These are phyloP conservation scores for Hippophae gyantsensis DNA, from an alignment of 306 rosid species.

Conservation along the genomic window DNA sequence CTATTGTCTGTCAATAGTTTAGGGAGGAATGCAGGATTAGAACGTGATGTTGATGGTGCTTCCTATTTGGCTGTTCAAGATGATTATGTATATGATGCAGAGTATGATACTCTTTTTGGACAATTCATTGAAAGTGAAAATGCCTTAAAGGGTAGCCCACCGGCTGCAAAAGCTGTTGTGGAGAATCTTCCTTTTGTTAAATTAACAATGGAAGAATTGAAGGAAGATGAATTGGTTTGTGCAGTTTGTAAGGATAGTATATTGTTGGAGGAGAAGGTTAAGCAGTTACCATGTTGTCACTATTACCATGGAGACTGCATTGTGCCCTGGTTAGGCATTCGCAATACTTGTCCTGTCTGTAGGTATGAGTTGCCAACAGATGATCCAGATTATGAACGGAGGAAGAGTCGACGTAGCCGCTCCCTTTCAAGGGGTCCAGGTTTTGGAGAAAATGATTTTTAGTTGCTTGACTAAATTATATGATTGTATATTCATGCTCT, in stretches of 20 bases:
- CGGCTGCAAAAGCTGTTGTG: constrained; percentile 47
- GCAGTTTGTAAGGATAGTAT: constrained; percentile 77
- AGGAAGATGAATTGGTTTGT: constrained; percentile 43
- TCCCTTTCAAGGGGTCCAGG: not conserved
- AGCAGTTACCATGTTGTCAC: constrained; percentile 62
- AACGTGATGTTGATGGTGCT: constrained; percentile 8
- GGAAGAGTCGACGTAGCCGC: constrained; percentile 38
- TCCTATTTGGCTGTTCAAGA: constrained; percentile 34
- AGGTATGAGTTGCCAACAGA: constrained; percentile 69
- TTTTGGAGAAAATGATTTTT: constrained; percentile 9
- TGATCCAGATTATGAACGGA: constrained; percentile 60
- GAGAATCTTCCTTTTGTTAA: constrained; percentile 69
- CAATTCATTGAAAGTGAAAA: constrained; percentile 59
- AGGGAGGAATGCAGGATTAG: constrained; percentile 32
- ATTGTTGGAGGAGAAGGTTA: constrained; percentile 38
- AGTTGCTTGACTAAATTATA: constrained; percentile 28
- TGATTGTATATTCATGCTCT: not conserved
- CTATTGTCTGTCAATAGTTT: constrained; percentile 58
- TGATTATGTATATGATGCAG: constrained; percentile 31
- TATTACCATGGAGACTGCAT: constrained; percentile 75
- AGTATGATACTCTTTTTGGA: constrained; percentile 50
- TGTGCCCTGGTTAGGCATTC: constrained; percentile 64
- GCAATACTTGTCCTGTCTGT: constrained; percentile 89
- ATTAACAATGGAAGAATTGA: constrained; percentile 46
- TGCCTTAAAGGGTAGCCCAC: constrained; percentile 64